These are phyloP conservation scores for Fusarium aywerte DNA, from an alignment of 2,329 filamentous ascomycete species.

Conservation along the genomic window DNA sequence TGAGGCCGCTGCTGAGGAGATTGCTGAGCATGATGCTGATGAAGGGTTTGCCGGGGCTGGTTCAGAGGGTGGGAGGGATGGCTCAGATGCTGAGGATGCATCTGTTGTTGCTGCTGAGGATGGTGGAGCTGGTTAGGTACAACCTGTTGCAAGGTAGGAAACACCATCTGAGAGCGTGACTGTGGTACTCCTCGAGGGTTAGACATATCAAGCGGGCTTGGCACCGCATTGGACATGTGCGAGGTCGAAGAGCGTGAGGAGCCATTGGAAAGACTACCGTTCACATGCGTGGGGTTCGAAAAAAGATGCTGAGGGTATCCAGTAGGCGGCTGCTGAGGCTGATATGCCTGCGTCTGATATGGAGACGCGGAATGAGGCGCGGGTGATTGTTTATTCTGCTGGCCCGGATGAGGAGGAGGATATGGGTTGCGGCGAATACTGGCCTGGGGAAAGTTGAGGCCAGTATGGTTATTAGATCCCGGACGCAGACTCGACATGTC, in stretches of 20 bases:
- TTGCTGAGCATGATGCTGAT: slow-evolving; percentile 46
- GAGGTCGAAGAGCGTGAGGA: slow-evolving; percentile 57
- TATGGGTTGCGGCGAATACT: slow-evolving; percentile 60
- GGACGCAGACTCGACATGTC: slow-evolving; percentile 63
- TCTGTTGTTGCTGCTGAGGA: slow-evolving; percentile 55
- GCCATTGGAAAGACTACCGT: slow-evolving; percentile 61
- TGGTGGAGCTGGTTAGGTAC: slow-evolving; percentile 58
- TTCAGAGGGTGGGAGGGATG: slow-evolving; percentile 45
- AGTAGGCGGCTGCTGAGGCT: slow-evolving; percentile 62
- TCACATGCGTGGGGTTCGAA: slow-evolving; percentile 58
- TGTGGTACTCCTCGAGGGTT: slow-evolving; percentile 57
- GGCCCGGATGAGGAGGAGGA: slow-evolving; percentile 60
- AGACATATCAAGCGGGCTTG: slow-evolving; percentile 59
- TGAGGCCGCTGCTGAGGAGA: slow-evolving; percentile 53
- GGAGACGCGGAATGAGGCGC: slow-evolving; percentile 65
- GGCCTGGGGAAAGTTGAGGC: slow-evolving; percentile 64
- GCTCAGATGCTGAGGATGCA: slow-evolving; percentile 49
- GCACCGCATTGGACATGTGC: slow-evolving; percentile 61
- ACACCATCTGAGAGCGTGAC: slow-evolving; percentile 58
- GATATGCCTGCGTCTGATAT: slow-evolving; percentile 65
- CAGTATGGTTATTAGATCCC: slow-evolving; percentile 63
- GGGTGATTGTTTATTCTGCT: slow-evolving; percentile 66
- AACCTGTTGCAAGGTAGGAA: slow-evolving; percentile 53
- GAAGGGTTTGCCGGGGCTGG: slow-evolving; percentile 44
- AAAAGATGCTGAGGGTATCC: slow-evolving; percentile 66